Evolutionary conservation across 2,329 filamentous ascomycete genomes (phyloP).

Genomic region (Ascochyta lentis): DNA sequence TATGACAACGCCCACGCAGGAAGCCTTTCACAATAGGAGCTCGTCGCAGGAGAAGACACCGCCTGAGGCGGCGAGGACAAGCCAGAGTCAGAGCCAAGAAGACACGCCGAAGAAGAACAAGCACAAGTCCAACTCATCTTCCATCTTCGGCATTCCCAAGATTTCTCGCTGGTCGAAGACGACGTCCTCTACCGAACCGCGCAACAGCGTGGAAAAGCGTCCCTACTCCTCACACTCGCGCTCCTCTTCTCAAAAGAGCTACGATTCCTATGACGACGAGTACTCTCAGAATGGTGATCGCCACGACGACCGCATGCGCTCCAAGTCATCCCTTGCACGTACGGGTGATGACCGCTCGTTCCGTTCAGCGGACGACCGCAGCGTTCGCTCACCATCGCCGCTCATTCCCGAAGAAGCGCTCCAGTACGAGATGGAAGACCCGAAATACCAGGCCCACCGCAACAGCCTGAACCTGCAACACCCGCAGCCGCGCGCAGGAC

Average conservation of each 20-base stretch:
- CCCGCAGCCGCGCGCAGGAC: constrained; percentile 76
- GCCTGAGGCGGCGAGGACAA: constrained; percentile 55
- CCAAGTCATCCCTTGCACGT: constrained; percentile 45
- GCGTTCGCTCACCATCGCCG: constrained; percentile 50
- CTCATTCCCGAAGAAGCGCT: constrained; percentile 61
- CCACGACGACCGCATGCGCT: constrained; percentile 62
- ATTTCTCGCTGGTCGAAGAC: constrained; percentile 98
- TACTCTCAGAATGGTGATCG: constrained; percentile 66
- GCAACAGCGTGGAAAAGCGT: constrained; percentile 70
- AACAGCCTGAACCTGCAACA: constrained; percentile 82
- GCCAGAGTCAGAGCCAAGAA: constrained; percentile 69
- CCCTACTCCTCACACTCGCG: constrained; percentile 68
- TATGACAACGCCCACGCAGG: constrained; percentile 67
- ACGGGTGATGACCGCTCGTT: constrained; percentile 17
- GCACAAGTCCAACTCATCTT: constrained; percentile 85
- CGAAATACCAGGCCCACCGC: constrained; percentile 82
- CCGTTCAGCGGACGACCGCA: constrained; percentile 25
- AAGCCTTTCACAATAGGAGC: constrained; percentile 51
- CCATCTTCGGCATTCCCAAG: constrained; percentile 76
- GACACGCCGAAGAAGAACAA: constrained; percentile 80
- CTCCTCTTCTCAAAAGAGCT: constrained; percentile 67
- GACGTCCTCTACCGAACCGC: constrained; percentile 82
- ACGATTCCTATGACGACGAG: constrained; percentile 64
- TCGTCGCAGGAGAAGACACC: constrained; percentile 55
- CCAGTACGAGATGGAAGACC: constrained; percentile 60